These are phyloP conservation scores for Rugonectria rugulosa DNA, from an alignment of 2,329 filamentous ascomycete species.

Conservation along the genomic window DNA sequence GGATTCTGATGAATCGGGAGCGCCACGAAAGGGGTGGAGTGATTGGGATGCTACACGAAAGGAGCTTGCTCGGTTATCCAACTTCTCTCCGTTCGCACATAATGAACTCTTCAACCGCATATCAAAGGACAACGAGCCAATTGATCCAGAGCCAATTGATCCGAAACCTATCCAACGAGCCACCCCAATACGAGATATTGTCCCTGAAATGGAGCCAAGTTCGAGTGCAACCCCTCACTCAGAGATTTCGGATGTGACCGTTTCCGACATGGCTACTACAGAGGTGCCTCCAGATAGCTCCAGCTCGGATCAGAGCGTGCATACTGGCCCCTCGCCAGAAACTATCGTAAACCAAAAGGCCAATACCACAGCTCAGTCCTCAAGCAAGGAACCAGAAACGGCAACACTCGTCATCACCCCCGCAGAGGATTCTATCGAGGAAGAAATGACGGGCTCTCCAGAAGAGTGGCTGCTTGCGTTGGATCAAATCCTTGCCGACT, in stretches of 20 bases:
- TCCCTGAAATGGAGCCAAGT: neutral
- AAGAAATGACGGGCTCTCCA: neutral
- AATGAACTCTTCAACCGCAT: constrained; percentile 27
- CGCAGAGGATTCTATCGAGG: neutral
- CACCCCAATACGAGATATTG: neutral
- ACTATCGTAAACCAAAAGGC: too few species aligned
- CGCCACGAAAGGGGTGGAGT: constrained; percentile 31
- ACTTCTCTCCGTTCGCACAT: constrained; percentile 23
- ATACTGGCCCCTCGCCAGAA: too few species aligned
- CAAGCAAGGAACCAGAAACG: neutral
- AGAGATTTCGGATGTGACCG: neutral
- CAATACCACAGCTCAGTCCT: too few species aligned
- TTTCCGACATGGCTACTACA: too few species aligned
- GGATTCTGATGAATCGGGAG: constrained; percentile 8
- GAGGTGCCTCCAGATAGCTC: too few species aligned
- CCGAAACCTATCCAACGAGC: constrained; percentile 1
- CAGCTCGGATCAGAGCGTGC: too few species aligned
- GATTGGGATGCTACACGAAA: constrained; percentile 37
- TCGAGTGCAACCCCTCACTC: neutral
- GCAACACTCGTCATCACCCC: neutral
- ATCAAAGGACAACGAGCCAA: constrained; percentile 23
- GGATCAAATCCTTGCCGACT: constrained; percentile 21
- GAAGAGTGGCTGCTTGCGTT: neutral
- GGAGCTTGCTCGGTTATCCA: constrained; percentile 33
- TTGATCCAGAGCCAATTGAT: constrained; percentile 3